A percentile compares a stretch with the other conserved stretches of the same genome.
phyloP scores from a whole-genome alignment of 1,284 basidiomycete species.

The Pholiota adiposa region DNA sequence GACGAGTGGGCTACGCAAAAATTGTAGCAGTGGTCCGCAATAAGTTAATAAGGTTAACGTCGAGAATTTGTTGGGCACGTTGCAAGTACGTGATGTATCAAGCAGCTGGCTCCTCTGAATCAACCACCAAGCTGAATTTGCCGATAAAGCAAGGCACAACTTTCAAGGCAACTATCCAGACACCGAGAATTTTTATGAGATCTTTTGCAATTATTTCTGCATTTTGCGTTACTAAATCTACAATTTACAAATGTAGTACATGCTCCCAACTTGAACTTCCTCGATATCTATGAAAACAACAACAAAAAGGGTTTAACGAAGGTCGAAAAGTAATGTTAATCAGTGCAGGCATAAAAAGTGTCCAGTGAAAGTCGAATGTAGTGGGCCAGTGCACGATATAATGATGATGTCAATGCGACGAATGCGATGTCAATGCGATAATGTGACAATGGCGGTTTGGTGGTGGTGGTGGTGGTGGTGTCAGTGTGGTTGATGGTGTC shows the following conservation, averaged over 20 bases:
- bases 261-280: background rate
- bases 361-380: constrained; percentile 14
- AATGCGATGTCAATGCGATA: background rate
- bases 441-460: too few species aligned
- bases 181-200: background rate
- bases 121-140: too few species aligned
- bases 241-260: constrained; percentile 1
- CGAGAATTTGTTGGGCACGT: too few species aligned
- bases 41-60: too few species aligned
- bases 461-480: background rate
- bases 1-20: background rate
- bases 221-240: constrained; percentile 10
- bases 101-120: too few species aligned
- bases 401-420: background rate
- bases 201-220: constrained; percentile 10
- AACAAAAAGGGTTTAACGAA: constrained; percentile 6
- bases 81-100: too few species aligned
- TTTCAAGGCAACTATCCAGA: background rate
- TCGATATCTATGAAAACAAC: constrained; percentile 1
- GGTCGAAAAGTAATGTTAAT: constrained; percentile 3
- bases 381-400: constrained; percentile 14
- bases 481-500: background rate
- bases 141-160: too few species aligned
- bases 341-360: constrained; percentile 16
- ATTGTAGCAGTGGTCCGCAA: background rate